These are phyloP conservation scores for Colletotrichum cereale DNA, from an alignment of 2,329 filamentous ascomycete species.

Conservation along the genomic window DNA sequence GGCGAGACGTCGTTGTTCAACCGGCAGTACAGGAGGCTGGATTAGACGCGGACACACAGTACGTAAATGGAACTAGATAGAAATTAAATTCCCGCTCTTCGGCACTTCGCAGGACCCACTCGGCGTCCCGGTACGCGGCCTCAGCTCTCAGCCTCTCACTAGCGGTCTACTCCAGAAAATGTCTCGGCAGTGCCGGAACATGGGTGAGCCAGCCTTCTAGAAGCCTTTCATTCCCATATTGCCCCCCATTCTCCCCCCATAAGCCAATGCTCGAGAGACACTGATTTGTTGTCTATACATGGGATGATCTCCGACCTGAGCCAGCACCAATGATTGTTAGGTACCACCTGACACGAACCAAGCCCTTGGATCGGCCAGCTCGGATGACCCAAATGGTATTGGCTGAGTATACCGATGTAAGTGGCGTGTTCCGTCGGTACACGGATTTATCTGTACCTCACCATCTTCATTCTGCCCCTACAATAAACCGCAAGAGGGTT, in stretches of 20 bases:
- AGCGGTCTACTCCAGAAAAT: not conserved
- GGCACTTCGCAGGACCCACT: constrained; percentile 22
- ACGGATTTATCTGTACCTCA: not conserved
- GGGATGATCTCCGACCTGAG: not conserved
- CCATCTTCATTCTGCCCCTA: not conserved
- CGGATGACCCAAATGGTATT: not conserved
- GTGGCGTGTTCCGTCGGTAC: not conserved
- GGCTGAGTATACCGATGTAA: not conserved
- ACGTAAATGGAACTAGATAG: not conserved
- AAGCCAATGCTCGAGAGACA: not conserved
- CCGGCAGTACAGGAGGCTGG: not conserved
- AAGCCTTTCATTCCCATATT: no score
- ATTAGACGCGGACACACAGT: not conserved
- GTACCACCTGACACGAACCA: not conserved
- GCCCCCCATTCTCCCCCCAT: not conserved
- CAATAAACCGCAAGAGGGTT: not conserved
- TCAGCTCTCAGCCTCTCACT: not conserved
- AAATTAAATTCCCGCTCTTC: constrained; percentile 4
- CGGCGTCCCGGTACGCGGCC: constrained; percentile 9
- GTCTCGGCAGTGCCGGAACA: not conserved
- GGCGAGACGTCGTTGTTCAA: not conserved
- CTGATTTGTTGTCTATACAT: not conserved
- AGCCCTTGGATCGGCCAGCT: no score
- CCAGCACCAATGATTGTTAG: not conserved
- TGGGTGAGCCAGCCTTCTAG: not conserved